A percentile compares a stretch with the other conserved stretches of the same genome.
phyloP scores from a whole-genome alignment of 2,329 filamentous ascomycete species.

The Colletotrichum ledebouriae region DNA sequence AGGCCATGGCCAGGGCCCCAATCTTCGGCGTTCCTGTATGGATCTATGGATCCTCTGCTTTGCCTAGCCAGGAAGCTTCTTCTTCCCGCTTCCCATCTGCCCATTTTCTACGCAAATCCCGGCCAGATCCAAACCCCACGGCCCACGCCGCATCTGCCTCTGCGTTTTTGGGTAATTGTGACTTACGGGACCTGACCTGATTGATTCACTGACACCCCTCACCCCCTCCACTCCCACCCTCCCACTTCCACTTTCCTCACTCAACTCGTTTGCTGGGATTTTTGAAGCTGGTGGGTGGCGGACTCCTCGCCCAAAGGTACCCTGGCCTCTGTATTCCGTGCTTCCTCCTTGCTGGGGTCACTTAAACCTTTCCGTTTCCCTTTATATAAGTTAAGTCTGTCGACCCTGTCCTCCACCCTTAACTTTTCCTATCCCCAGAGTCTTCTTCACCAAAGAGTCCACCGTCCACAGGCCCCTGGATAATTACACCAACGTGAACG shows the following conservation, averaged over 20 bases:
- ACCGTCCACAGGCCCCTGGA: slow-evolving; percentile 20
- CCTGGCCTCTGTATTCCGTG: slow-evolving; percentile 40
- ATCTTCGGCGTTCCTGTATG: neutral
- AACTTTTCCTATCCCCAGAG: neutral
- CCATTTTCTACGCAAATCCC: slow-evolving; percentile 29
- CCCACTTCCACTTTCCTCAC: slow-evolving; percentile 27
- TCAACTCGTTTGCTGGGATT: slow-evolving; percentile 42
- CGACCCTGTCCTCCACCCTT: no score
- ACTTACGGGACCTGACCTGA: slow-evolving; percentile 36
- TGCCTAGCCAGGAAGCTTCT: slow-evolving; percentile 26
- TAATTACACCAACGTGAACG: slow-evolving; percentile 5
- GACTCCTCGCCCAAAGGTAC: slow-evolving; percentile 42
- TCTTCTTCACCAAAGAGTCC: slow-evolving; percentile 29
- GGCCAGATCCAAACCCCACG: slow-evolving; percentile 35
- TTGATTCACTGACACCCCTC: slow-evolving; percentile 34
- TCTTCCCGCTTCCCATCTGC: slow-evolving; percentile 16
- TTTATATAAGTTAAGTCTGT: slow-evolving; percentile 5
- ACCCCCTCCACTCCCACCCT: slow-evolving; percentile 38
- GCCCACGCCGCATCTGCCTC: slow-evolving; percentile 30
- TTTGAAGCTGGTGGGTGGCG: slow-evolving; percentile 41
- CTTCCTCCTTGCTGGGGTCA: slow-evolving; percentile 34
- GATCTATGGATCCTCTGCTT: neutral
- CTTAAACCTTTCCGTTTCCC: slow-evolving; percentile 28
- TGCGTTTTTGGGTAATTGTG: slow-evolving; percentile 34
- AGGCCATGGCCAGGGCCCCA: neutral